Evolutionary conservation across 78 protist species (phyloP), one percentile per base, ranked within the genome.

Genomic region (Carpediemonas membranifera): DNA sequence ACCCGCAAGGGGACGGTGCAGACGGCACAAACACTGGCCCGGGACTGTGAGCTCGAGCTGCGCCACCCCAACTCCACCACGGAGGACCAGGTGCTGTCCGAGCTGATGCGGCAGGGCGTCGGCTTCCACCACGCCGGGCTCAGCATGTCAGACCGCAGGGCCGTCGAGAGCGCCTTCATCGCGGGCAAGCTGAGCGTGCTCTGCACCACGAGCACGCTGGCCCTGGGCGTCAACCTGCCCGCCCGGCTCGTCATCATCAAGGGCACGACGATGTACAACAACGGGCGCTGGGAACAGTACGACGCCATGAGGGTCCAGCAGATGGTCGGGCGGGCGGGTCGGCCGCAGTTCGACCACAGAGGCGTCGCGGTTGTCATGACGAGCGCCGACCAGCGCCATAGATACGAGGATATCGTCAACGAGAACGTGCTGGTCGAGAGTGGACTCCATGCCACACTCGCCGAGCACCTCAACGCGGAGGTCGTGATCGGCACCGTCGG

Each of bases 381-480:
- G 7, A 61, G 15, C 24, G 44, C 33, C 0, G 9, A 13, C 72
- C 25, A 14, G 18, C 3, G 24, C 1, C 21, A 63, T 33, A 11
- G 56, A 21, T 67, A 21, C 19, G n/a, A 2, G 55, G 64, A 13
- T 13, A 24, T 13, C 30, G 5, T 77, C 50, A 16, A 55, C 16
- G 65, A 61, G 27, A 2, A 11, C 27, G 0, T 75, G 69, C 5
- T 76, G 21, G 9, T 41, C 9, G 47, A 41, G 47, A 41, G 47
- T 9, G 9, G 21, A 5, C 47, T 41, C 21, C 9, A 5, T 13
- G 47, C 21, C 47, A 5, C 5, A 9, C 5, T 41, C 5, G 47
- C 47, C 16, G 84, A 80, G 68, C 85, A 81, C 59, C 0, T 81
- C 67, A 81, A 81, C 56, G 81, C 85, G 0, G 85, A 81, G 33